Conservation (phyloP, 75 land plant genomes). For the Cunninghamia lanceolata region DNA sequence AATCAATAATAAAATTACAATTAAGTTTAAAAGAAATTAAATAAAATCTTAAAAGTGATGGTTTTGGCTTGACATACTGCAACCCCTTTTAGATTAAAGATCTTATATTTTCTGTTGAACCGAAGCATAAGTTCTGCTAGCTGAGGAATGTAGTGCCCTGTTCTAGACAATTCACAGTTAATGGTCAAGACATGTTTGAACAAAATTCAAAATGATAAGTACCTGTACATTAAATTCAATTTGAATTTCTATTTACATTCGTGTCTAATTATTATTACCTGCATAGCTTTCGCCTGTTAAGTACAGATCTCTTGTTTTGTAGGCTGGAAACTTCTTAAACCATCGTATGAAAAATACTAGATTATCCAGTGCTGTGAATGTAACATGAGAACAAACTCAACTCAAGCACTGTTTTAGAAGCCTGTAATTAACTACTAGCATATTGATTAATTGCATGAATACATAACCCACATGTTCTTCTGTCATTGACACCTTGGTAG, state of each 20-base stretch:
- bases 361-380: constrained; percentile 27
- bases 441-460: too few relatives aligned
- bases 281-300: constrained; percentile 43
- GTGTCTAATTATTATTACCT: constrained; percentile 10
- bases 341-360: constrained; percentile 28
- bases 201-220: background rate
- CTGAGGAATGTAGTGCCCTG: constrained; percentile 37
- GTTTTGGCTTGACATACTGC: constrained; percentile 20
- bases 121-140: constrained; percentile 23
- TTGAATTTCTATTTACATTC: background rate
- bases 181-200: background rate
- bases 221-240: background rate
- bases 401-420: background rate
- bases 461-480: constrained; percentile 20
- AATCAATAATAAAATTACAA: background rate
- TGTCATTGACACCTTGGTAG: constrained; percentile 16
- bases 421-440: background rate
- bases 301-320: constrained; percentile 31
- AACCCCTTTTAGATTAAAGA: constrained; percentile 43
- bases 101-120: constrained; percentile 13
- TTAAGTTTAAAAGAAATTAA: background rate
- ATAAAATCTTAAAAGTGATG: background rate
- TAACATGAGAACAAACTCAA: background rate
- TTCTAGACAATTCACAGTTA: background rate
- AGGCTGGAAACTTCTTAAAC: constrained; percentile 37